A percentile compares a stretch with the other conserved stretches of the same genome.
Evolutionary conservation across 192 early-diverging fungal species (phyloP).

Genomic region (Rhizoclosmatium sp.): DNA sequence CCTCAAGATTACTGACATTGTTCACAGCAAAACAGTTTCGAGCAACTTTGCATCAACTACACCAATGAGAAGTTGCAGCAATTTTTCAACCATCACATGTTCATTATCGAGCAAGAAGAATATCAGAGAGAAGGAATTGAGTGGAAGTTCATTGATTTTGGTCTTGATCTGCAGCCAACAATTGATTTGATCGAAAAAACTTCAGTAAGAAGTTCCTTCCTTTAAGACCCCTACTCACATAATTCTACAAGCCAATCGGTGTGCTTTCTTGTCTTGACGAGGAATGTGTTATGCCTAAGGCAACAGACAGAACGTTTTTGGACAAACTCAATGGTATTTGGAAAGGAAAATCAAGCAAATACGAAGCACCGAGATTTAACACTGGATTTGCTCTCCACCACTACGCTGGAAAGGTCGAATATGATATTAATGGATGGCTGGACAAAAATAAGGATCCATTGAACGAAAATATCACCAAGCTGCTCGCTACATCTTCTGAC

Average conservation of each 20-base stretch:
- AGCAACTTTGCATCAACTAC: conserved; percentile 99
- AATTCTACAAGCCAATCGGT: conserved; percentile 78
- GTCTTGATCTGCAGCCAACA: conserved; percentile 95
- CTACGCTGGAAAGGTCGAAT: conserved; percentile 97
- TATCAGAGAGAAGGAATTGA: conserved; percentile 96
- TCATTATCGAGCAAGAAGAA: conserved; percentile 98
- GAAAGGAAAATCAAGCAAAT: conserved; percentile 88
- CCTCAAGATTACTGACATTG: background rate
- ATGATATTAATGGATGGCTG: conserved; percentile 88
- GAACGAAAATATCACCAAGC: conserved; percentile 90
- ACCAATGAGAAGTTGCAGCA: conserved; percentile 99
- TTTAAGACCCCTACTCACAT: background rate
- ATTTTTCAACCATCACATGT: conserved; percentile 99
- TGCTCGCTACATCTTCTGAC: conserved; percentile 84
- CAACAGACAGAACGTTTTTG: conserved; percentile 93
- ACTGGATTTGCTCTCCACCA: conserved; percentile 90
- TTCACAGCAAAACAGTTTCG: conserved; percentile 87
- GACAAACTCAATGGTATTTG: conserved; percentile 91
- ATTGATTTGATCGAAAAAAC: conserved; percentile 98
- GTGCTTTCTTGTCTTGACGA: conserved; percentile 96
- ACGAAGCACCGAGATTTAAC: conserved; percentile 84
- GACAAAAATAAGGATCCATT: conserved; percentile 99
- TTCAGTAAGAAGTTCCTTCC: conserved; percentile 63
- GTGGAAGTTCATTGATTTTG: conserved; percentile 98
- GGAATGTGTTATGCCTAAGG: conserved; percentile 97